phyloP scores from a whole-genome alignment of 2,329 filamentous ascomycete genomes.

The Verticillium dahliae region DNA sequence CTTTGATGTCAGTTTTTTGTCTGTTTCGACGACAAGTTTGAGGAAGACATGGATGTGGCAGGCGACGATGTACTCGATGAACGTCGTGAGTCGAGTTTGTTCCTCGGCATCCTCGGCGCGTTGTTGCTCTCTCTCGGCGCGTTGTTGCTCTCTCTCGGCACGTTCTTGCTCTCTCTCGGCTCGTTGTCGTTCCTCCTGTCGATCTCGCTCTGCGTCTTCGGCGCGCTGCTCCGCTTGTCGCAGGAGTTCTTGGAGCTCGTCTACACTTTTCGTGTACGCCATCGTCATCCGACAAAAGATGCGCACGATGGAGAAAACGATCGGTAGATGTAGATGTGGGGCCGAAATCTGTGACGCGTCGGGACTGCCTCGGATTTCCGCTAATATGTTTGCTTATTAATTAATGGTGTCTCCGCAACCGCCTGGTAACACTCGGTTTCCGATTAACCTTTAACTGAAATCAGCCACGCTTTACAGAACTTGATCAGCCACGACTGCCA shows the following conservation, averaged over 20 bases:
- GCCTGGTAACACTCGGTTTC: too few species aligned
- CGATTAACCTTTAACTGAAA: too few species aligned
- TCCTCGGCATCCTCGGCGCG: conserved; percentile 13
- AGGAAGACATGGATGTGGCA: conserved; percentile 19
- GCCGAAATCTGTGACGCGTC: too few species aligned
- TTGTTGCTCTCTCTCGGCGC: conserved; percentile 1
- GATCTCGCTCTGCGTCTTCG: neutral
- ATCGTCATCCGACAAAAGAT: too few species aligned
- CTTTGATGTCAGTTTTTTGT: conserved; percentile 16
- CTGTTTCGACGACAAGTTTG: conserved; percentile 16
- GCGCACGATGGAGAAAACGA: too few species aligned
- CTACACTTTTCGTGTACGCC: neutral
- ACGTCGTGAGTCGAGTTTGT: conserved; percentile 17
- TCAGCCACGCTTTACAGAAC: too few species aligned
- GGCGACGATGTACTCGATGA: conserved; percentile 22
- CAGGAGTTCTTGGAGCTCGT: neutral
- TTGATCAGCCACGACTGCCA: too few species aligned
- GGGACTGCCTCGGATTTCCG: too few species aligned
- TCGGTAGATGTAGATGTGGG: too few species aligned
- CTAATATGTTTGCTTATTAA: too few species aligned
- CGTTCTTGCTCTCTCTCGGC: too few species aligned
- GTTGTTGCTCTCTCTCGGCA: conserved; percentile 1
- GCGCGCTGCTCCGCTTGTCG: neutral
- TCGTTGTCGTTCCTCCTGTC: neutral
- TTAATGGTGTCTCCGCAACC: too few species aligned